Conservation (phyloP, 768 basidiomycete genomes). For the Cystofilobasidium bisporidii region DNA sequence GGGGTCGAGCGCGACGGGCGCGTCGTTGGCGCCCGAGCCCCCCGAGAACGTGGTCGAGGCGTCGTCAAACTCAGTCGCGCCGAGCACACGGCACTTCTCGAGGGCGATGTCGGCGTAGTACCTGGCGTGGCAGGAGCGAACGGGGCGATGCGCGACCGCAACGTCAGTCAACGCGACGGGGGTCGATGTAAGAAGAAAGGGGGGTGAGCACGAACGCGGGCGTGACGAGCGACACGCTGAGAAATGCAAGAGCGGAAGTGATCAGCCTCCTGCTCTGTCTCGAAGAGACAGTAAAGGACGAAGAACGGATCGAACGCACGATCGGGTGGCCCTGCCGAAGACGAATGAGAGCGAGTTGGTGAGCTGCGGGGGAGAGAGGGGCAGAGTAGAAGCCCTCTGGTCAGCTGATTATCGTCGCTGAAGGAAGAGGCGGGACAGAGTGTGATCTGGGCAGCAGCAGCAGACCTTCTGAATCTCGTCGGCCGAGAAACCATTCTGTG, state of each 20-base stretch:
- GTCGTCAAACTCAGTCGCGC: constrained; percentile 2
- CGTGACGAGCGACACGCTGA: not conserved
- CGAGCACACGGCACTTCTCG: constrained; percentile 1
- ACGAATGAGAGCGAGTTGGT: constrained; percentile 61
- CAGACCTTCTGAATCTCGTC: constrained; percentile 56
- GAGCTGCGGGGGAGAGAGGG: constrained; percentile 41
- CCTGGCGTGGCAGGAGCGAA: not conserved
- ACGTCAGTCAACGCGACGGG: too few species aligned
- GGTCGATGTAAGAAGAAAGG: not conserved
- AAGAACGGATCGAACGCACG: too few species aligned
- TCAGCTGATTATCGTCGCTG: too few species aligned
- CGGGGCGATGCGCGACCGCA: too few species aligned
- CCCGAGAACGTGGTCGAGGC: not conserved
- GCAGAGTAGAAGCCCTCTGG: too few species aligned
- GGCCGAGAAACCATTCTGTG: constrained; percentile 52
- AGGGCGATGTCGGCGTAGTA: constrained; percentile 6
- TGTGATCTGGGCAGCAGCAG: too few species aligned
- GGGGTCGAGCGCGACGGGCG: not conserved
- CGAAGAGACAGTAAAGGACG: too few species aligned
- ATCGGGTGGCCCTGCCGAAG: constrained; percentile 73
- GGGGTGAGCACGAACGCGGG: not conserved
- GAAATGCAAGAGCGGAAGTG: too few species aligned
- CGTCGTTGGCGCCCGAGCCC: not conserved
- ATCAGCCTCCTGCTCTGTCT: too few species aligned
- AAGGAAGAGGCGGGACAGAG: too few species aligned